Base-by-base conservation (phyloP, 2,329 filamentous ascomycete genomes). In the Pestalotiopsis sp. region DNA sequence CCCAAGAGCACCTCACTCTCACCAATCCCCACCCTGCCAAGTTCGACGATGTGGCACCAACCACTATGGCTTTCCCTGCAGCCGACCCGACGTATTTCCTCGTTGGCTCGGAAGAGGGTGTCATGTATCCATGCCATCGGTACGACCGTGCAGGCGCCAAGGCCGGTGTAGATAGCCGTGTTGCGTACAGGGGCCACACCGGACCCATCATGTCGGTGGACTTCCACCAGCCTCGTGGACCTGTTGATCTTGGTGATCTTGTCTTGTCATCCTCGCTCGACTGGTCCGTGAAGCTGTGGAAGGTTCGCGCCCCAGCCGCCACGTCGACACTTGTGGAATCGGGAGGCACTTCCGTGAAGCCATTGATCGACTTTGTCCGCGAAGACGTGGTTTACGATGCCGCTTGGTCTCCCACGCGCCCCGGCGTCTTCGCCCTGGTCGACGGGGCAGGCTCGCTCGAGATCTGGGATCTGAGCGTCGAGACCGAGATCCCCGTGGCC, bases 341-440 rank as follows among this genome's bases (percentile, higher is more conserved):
- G 52, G 76, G 76, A 7, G 85, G 88, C 71, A 82, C 84, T 57
- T 79, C 81, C 41, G 90, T 95, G 38, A 81, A 87, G 2, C 96
- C 96, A 0, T 85, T 99, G 31, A 87, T 98, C 13, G 94, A 98
- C 72, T 94, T 99, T 76, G 91, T 93, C 23, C 92, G 96, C 67
- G 97, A 99, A 81, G 97, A 99, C 76, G 91, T 98, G 23, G 95
- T 99, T 65, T 99, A 99, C 81, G 95, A 98, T 78, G 95, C 94
- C 2, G 92, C 91, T 66, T 99, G 97, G 97, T 97, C 94, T 14
- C 96, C 96, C 0, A 89, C 96, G 72, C 95, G 96, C 78, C 96
- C 96, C 0, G 95, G 94, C 49, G 93, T 99, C 9, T 99, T 99
- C 80, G 94, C 93, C 1, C 89, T 97, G 23, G 96, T 98, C 2